These are phyloP conservation scores for Apiospora rasikravindrae DNA, from an alignment of 2,329 filamentous ascomycete species.

Conservation along the genomic window DNA sequence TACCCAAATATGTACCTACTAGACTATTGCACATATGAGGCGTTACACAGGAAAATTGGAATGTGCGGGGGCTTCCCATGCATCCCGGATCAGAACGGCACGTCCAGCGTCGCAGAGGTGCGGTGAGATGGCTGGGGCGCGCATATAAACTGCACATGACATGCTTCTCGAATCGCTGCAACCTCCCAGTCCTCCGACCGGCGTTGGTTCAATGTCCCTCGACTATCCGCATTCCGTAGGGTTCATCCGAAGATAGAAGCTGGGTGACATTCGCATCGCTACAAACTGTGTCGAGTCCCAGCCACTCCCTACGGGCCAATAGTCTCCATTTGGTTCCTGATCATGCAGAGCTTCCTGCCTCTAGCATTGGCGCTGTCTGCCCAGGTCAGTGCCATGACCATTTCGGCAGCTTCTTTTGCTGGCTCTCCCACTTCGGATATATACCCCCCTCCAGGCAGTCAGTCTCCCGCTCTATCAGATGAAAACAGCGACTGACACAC, in stretches of 20 bases:
- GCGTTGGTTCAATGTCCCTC: background rate
- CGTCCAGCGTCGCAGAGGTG: background rate
- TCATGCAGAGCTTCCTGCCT: slow-evolving; percentile 1
- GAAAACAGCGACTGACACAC: background rate
- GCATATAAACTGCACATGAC: background rate
- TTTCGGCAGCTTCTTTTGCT: slow-evolving; percentile 23
- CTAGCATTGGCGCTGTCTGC: slow-evolving; percentile 7
- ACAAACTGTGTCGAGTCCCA: background rate
- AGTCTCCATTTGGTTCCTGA: background rate
- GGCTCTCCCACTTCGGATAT: slow-evolving; percentile 28
- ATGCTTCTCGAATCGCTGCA: background rate
- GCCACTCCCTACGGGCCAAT: background rate
- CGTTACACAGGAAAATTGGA: background rate
- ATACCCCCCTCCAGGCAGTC: slow-evolving; percentile 31
- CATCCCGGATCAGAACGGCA: background rate
- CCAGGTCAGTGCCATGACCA: slow-evolving; percentile 1
- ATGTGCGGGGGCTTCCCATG: background rate
- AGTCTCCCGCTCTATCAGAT: background rate
- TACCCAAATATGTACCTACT: too few relatives aligned
- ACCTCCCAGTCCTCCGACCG: background rate
- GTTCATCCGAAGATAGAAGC: background rate
- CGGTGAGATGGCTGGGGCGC: background rate
- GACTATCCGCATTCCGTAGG: background rate
- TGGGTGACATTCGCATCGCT: background rate
- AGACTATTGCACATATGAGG: background rate